Conservation (phyloP, 1,284 basidiomycete genomes). For the Melanopsichium pennsylvanicum region DNA sequence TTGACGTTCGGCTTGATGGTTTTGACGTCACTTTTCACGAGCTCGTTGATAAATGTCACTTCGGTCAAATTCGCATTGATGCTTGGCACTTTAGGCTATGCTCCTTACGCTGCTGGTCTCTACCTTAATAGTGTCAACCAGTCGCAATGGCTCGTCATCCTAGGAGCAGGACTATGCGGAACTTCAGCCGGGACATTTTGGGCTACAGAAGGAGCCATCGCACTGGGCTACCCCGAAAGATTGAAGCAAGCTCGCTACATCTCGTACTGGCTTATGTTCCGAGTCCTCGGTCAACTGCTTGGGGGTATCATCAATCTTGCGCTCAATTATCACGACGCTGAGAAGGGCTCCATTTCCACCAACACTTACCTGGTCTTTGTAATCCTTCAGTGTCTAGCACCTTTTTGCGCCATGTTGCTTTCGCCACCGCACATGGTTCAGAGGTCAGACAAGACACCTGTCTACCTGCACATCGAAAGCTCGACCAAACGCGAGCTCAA, state of each 20-base stretch:
- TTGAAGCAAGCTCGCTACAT: conserved; percentile 61
- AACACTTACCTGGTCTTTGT: conserved; percentile 67
- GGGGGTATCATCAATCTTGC: conserved; percentile 66
- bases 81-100: conserved; percentile 62
- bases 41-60: conserved; percentile 52
- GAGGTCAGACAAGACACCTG: conserved; percentile 63
- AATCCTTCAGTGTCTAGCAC: conserved; percentile 64
- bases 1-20: conserved; percentile 66
- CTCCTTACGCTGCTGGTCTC: conserved; percentile 65
- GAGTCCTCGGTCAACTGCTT: conserved; percentile 60
- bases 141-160: conserved; percentile 63
- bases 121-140: conserved; percentile 55
- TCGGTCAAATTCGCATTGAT: conserved; percentile 59
- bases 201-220: conserved; percentile 54
- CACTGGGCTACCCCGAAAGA: conserved; percentile 62
- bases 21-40: conserved; percentile 56
- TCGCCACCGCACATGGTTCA: conserved; percentile 65
- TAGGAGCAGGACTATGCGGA: conserved; percentile 67
- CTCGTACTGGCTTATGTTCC: conserved; percentile 65
- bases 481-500: conserved; percentile 52
- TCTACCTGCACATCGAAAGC: conserved; percentile 56
- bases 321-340: conserved; percentile 60
- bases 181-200: conserved; percentile 65
- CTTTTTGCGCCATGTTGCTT: conserved; percentile 63
- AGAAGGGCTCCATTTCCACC: conserved; percentile 60